Evolutionary conservation across 163 green algal genomes (phyloP).

Genomic region (Coccomyxa subellipsoidea): DNA sequence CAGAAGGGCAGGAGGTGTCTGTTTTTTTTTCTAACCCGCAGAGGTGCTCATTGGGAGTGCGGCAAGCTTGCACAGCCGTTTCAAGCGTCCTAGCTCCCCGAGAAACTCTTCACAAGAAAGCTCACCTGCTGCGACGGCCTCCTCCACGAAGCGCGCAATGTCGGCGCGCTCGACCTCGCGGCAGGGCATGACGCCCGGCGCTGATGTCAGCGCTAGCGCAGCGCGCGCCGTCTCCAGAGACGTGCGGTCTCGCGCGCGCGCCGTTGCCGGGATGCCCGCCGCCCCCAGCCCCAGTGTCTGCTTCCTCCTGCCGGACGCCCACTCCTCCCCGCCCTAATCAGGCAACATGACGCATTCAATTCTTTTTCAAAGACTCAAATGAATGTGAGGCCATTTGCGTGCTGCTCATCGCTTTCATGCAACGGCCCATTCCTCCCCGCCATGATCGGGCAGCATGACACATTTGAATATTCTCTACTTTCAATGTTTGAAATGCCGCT

Average conservation of each 20-base stretch:
- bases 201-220: slow-evolving; percentile 45
- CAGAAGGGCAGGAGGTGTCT: too few species aligned
- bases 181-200: slow-evolving; percentile 62
- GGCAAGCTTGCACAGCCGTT: too few species aligned
- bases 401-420: too few species aligned
- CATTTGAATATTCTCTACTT: too few species aligned
- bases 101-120: too few species aligned
- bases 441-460: too few species aligned
- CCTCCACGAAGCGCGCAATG: slow-evolving; percentile 70
- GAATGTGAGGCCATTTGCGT: too few species aligned
- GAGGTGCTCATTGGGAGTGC: too few species aligned
- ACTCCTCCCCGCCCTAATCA: background rate
- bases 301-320: background rate
- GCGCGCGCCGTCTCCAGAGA: slow-evolving; percentile 33
- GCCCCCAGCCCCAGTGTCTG: background rate
- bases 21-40: too few species aligned
- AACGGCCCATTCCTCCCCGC: background rate
- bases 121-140: slow-evolving; percentile 48
- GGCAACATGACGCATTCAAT: background rate
- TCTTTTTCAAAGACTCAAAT: too few species aligned
- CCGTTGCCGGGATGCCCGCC: background rate
- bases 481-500: too few species aligned
- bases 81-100: too few species aligned
- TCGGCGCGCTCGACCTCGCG: slow-evolving; percentile 63
- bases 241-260: background rate